Evolutionary conservation across 306 rosid species (phyloP).

Genomic region (Trichosanthes truncata): DNA sequence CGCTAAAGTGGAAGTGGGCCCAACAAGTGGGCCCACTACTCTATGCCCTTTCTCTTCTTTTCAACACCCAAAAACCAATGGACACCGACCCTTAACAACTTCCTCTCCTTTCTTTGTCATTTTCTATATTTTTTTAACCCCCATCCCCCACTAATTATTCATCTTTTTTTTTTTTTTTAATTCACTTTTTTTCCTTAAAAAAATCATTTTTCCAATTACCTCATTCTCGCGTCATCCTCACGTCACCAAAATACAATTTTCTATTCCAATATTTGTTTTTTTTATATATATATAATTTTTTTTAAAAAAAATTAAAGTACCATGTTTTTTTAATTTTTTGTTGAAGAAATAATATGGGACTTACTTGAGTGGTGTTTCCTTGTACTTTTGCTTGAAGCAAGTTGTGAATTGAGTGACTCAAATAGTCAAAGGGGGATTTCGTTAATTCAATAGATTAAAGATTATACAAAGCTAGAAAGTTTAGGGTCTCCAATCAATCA

Average conservation of each 20-base stretch:
- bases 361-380: background rate
- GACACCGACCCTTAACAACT: slow-evolving; percentile 34
- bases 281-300: background rate
- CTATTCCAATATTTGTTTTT: background rate
- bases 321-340: background rate
- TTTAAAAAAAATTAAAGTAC: background rate
- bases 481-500: slow-evolving; percentile 4
- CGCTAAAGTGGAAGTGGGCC: slow-evolving; percentile 35
- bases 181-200: background rate
- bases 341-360: background rate
- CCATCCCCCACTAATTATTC: slow-evolving; percentile 37
- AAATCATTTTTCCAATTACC: background rate
- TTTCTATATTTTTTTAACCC: slow-evolving; percentile 17
- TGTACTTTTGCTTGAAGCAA: background rate
- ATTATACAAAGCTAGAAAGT: background rate
- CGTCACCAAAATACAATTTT: slow-evolving; percentile 12
- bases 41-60: slow-evolving; percentile 6
- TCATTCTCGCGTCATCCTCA: slow-evolving; percentile 17
- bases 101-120: slow-evolving; percentile 1
- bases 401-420: background rate
- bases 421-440: background rate
- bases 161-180: background rate
- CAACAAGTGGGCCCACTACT: slow-evolving; percentile 23
- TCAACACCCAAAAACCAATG: slow-evolving; percentile 18
- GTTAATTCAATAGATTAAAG: background rate